phyloP scores from a whole-genome alignment of 495 filamentous ascomycete genomes.

The Xylaria sp. region DNA sequence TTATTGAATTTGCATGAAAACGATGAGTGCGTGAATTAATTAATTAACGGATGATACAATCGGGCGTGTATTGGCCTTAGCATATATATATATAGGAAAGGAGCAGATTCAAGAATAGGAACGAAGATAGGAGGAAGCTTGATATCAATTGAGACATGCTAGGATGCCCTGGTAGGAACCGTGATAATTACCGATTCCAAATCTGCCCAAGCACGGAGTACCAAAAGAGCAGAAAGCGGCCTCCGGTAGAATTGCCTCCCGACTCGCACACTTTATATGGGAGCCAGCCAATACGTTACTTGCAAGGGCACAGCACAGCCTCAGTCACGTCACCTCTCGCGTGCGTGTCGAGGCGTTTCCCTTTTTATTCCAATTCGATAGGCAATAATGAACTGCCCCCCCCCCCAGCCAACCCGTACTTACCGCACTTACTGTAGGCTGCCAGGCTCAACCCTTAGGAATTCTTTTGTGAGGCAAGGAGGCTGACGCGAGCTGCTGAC shows the following conservation, averaged over 20 bases:
- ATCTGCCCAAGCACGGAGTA: slow-evolving; percentile 2
- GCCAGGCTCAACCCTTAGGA: slow-evolving; percentile 1
- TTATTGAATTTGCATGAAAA: background rate
- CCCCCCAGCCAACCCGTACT: slow-evolving; percentile 17
- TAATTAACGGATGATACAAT: background rate
- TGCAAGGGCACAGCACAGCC: slow-evolving; percentile 22
- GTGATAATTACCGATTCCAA: slow-evolving; percentile 21
- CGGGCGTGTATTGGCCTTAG: background rate
- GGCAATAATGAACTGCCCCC: slow-evolving; percentile 12
- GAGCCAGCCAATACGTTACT: background rate
- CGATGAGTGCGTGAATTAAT: background rate
- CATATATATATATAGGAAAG: background rate
- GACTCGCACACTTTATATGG: background rate
- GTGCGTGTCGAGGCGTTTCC: slow-evolving; percentile 20
- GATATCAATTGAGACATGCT: background rate
- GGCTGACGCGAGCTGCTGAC: slow-evolving; percentile 15
- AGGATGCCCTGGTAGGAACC: slow-evolving; percentile 13
- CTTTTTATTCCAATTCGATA: slow-evolving; percentile 5
- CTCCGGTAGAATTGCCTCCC: slow-evolving; percentile 18
- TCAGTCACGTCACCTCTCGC: slow-evolving; percentile 23
- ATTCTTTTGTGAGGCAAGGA: slow-evolving; percentile 1
- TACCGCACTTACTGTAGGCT: no score
- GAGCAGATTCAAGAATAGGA: background rate
- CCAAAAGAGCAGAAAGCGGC: slow-evolving; percentile 20
- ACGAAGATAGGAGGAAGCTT: background rate